Evolutionary conservation across 768 basidiomycete genomes (phyloP), one percentile per base, ranked within the genome.

Genomic region (Boletus rufocinnamomeus): DNA sequence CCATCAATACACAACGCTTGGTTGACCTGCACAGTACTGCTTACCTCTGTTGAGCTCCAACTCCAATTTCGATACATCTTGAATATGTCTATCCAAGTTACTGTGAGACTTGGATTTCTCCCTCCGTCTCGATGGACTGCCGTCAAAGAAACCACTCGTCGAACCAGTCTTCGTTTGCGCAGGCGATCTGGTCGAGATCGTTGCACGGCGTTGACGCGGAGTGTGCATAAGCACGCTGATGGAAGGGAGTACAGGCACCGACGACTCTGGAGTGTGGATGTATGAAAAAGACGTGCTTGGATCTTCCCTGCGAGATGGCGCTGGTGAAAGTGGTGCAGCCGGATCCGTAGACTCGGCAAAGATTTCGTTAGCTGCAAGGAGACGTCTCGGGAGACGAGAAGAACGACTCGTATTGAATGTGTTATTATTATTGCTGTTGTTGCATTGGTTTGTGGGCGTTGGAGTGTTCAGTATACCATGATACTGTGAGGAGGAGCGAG

Each of bases 61-160:
- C 65, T 88, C 85, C 28, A 92, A 75, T 58, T 80, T 76, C 8
- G 83, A 77, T 43, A 91, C 69, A 30, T 89, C 87, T 25, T 83
- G 82, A 59, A 93, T 92, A 40, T 85, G 86, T 41, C 81, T 74
- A 59, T 85, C 79, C 28, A 91, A 66, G 60, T 88, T 84, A 30
- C 82, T 84, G 58, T 87, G 83, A 14, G 87, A 86, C 65, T 78
- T 82, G 56, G 82, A 84, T 76, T 87, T 88, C 69, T 86, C 86
- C 70, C 79, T 82, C 43, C 82, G 77, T 68, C 82, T 88, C 37
- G 85, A 84, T 16, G 86, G 86, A 23, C 84, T 85, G 21, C 75
- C 70, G 25, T 80, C 79, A 16, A 77, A 65, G 19, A 79, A 73
- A 14, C 69, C 65, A 35, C 57, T 64, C 49, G 66, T 57, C 48